Conservation (phyloP, 106 monocot species). For the Dendrobium huoshanense region DNA sequence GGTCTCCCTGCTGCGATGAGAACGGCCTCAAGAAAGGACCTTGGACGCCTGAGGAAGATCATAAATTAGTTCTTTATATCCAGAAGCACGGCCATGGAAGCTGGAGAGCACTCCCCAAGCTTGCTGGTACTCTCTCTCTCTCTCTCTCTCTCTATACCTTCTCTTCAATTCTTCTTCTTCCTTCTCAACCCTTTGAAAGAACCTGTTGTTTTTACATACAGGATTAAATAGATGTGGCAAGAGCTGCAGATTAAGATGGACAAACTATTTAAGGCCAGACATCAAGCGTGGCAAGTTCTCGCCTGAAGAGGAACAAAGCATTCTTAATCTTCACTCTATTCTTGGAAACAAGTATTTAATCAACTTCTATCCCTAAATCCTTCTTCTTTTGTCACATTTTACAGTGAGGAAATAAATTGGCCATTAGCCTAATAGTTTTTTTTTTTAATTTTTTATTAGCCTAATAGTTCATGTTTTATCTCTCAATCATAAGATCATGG, state of each 20-base stretch:
- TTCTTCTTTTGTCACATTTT: too few species aligned
- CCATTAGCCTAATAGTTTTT: too few species aligned
- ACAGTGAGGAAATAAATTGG: too few species aligned
- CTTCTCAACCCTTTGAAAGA: neutral
- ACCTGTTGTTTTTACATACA: neutral
- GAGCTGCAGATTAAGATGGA: constrained; percentile 70
- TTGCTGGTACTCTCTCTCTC: constrained; percentile 40
- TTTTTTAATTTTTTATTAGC: too few species aligned
- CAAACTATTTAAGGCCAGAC: constrained; percentile 61
- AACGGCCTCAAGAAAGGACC: constrained; percentile 90
- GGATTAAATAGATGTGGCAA: constrained; percentile 65
- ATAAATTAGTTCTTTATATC: constrained; percentile 67
- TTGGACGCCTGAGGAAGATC: constrained; percentile 88
- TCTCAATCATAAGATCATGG: too few species aligned
- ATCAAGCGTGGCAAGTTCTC: constrained; percentile 71
- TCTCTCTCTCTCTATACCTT: neutral
- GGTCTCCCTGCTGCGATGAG: constrained; percentile 78
- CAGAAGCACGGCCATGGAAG: constrained; percentile 80
- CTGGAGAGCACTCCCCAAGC: constrained; percentile 90
- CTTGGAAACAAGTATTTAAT: constrained; percentile 50
- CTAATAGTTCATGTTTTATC: too few species aligned
- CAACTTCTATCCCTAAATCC: neutral
- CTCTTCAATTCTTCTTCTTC: neutral
- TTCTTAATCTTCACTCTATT: constrained; percentile 50
- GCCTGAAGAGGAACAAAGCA: constrained; percentile 49